Conservation (phyloP, 2,329 filamentous ascomycete species). For the Arachnopeziza araneosa region DNA sequence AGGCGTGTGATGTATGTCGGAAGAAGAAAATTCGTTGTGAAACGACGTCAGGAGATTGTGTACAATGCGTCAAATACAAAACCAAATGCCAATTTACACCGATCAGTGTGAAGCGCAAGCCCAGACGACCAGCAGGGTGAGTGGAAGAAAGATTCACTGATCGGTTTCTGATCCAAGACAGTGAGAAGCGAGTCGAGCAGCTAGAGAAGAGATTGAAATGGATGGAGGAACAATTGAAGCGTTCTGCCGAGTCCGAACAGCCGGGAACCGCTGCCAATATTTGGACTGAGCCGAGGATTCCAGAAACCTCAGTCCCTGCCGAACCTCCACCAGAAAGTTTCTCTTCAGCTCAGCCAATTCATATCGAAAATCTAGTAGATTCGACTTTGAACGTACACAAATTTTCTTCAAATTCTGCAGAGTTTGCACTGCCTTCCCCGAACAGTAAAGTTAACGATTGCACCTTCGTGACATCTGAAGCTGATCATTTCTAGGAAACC, state of each 20-base stretch:
- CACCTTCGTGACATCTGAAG: too few relatives aligned
- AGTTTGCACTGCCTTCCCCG: neutral
- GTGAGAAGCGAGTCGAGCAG: conserved; percentile 15
- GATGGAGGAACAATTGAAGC: conserved; percentile 18
- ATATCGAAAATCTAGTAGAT: neutral
- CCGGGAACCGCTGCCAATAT: neutral
- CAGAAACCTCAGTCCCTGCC: neutral
- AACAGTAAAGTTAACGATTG: neutral
- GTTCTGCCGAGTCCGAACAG: conserved; percentile 2
- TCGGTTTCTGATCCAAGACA: neutral
- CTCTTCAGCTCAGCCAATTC: neutral
- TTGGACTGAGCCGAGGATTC: neutral
- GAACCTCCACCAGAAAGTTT: neutral
- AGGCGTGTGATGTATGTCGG: conserved; percentile 29
- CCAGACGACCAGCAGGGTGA: conserved; percentile 21
- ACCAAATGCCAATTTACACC: conserved; percentile 29
- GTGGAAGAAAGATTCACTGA: neutral
- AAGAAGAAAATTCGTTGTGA: conserved; percentile 31
- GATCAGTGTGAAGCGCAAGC: conserved; percentile 20
- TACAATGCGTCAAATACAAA: conserved; percentile 25
- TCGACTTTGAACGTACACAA: neutral
- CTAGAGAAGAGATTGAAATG: conserved; percentile 16
- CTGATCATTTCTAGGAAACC: neutral
- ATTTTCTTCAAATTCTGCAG: neutral
- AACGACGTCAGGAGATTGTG: conserved; percentile 21